Percentiles rank a stretch among this genome's conserved stretches.
Evolutionary conservation across 75 land plant species (phyloP).

Genomic region (Isoetes taiwanensis): DNA sequence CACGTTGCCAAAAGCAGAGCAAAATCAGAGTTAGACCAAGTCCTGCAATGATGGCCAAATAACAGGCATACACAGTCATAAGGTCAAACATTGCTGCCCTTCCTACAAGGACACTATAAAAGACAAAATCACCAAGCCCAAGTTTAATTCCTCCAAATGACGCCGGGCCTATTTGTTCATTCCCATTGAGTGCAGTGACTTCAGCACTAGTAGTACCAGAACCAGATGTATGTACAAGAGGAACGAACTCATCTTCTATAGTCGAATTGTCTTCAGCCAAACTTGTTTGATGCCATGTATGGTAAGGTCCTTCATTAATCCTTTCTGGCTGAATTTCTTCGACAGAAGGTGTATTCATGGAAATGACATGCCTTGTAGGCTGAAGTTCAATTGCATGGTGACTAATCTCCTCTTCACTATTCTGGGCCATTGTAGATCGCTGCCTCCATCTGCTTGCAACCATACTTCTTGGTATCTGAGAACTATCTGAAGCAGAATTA

Average conservation of each 20-base stretch:
- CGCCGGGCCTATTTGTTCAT: not conserved
- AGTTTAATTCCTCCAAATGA: constrained; percentile 39
- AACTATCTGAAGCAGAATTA: not conserved
- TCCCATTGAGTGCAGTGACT: not conserved
- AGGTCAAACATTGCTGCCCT: constrained; percentile 88
- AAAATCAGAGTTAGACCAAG: constrained; percentile 65
- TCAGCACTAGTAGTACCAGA: constrained; percentile 6
- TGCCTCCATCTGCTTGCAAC: no score
- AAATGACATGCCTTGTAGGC: no score
- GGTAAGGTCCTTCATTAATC: no score
- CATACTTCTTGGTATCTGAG: no score
- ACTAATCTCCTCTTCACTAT: not conserved
- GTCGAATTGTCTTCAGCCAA: no score
- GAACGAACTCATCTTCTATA: constrained; percentile 16
- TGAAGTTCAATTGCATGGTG: constrained; percentile 9
- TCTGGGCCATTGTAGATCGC: not conserved
- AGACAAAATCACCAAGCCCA: constrained; percentile 79
- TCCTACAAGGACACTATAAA: constrained; percentile 80
- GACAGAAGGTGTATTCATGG: not conserved
- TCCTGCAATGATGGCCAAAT: constrained; percentile 71
- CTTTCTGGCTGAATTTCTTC: not conserved
- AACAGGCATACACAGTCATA: constrained; percentile 83
- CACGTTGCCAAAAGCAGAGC: constrained; percentile 43
- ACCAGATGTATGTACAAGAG: constrained; percentile 16
- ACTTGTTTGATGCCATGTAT: no score